Evolutionary conservation across 768 basidiomycete species (phyloP), one percentile per base, ranked within the genome.

Genomic region (Phanerochaete carnosa): DNA sequence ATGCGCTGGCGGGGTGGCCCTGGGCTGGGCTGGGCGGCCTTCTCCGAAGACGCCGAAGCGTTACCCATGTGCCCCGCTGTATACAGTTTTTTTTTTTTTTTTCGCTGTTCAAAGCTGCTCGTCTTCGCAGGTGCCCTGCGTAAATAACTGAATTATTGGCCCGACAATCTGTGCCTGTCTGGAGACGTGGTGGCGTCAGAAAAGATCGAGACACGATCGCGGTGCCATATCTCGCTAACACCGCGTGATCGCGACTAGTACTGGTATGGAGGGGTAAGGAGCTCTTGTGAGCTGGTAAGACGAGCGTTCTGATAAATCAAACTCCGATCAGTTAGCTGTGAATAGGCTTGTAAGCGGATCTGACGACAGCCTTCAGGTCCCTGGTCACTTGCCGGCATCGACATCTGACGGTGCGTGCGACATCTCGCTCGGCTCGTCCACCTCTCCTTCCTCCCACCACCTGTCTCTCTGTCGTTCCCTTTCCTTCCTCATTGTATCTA

Each of bases 401-500:
- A 49, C 13, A 25, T 26, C 43, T 28, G 54, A 23, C 25, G 23
- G 23, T 16, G 29, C 32, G 54, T 55, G 54, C 54, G 54, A 55
- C 54, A 33, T 26, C 47, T 49, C 25, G 39, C 39, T 25, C 26
- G n/a, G 54, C 54, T 23, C 54, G 37, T 25, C 22, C 54, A 43
- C 54, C 54, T 52, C 54, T 55, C 33, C 39, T 35, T 32, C 22
- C 51, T 55, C 35, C 54, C 54, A 55, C 33, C 30, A 52, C 51
- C 29, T 33, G 22, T 26, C 25, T 26, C 33, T 28, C 23, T 25
- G 32, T 43, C 35, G 35, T 23, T 55, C 54, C 22, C 54, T 49
- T 49, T 49, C 32, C 51, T 37, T 55, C 52, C 52, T 33, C 52
- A 6, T 30, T 55, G 54, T 55, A 55, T 55, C 54, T 55, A 55